Percentiles rank a stretch among this genome's conserved stretches.
These are phyloP conservation scores for Chlorella sp. DNA, from an alignment of 139 green algal genomes.

Conservation along the genomic window DNA sequence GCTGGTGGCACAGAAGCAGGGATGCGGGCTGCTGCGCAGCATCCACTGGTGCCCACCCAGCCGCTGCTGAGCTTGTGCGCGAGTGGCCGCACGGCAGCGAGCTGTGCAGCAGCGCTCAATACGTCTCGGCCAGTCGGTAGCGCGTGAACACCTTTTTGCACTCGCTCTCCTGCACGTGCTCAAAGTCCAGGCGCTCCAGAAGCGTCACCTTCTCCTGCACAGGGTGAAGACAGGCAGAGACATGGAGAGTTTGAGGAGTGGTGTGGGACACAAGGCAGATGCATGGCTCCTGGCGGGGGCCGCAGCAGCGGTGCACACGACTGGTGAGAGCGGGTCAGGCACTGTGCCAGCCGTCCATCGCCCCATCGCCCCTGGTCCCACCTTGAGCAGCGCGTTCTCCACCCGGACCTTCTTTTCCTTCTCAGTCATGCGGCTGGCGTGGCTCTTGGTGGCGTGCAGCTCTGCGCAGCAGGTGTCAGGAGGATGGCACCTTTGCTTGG, in stretches of 20 bases:
- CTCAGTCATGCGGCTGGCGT: not conserved
- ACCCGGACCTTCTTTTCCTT: constrained; percentile 40
- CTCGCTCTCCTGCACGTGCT: constrained; percentile 41
- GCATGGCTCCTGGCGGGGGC: too few species aligned
- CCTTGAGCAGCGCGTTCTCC: constrained; percentile 37
- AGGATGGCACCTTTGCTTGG: too few species aligned
- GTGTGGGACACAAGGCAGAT: not conserved
- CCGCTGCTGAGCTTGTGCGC: not conserved
- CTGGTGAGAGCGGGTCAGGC: too few species aligned
- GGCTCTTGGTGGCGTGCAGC: constrained; percentile 28
- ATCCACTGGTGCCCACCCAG: too few species aligned
- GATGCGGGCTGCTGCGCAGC: too few species aligned
- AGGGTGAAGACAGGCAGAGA: not conserved
- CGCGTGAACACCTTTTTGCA: constrained; percentile 48
- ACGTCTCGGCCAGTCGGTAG: constrained; percentile 42
- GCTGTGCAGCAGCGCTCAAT: not conserved
- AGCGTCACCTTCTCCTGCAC: constrained; percentile 39
- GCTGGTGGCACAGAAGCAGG: too few species aligned
- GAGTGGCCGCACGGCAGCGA: not conserved
- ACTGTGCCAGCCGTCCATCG: not conserved
- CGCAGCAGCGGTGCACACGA: not conserved
- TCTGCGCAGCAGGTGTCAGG: not conserved
- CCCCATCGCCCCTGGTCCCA: not conserved
- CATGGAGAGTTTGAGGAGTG: not conserved
- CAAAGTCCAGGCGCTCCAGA: constrained; percentile 41